Percentiles rank a stretch among this genome's conserved stretches.
These are phyloP conservation scores for Penicillium coprophilum DNA, from an alignment of 495 filamentous ascomycete genomes.

Conservation along the genomic window DNA sequence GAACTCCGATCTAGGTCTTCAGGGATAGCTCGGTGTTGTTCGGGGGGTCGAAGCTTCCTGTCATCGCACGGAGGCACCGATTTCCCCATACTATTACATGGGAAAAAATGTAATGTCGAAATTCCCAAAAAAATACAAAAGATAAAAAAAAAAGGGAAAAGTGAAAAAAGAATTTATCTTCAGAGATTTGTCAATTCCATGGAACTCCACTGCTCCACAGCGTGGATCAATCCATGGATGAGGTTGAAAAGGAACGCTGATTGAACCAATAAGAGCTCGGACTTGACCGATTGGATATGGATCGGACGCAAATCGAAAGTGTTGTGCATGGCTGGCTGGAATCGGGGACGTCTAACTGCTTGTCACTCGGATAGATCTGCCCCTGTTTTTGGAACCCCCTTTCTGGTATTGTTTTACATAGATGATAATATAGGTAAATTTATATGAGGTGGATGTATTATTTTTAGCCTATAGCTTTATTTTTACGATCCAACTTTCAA, in stretches of 20 bases:
- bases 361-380: conserved; percentile 28
- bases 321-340: conserved; percentile 38
- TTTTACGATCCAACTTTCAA: conserved; percentile 7
- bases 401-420: background rate
- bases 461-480: too few relatives aligned
- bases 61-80: conserved; percentile 8
- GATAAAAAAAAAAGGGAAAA: too few relatives aligned
- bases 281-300: conserved; percentile 17
- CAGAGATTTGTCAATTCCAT: conserved; percentile 13
- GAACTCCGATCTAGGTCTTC: conserved; percentile 11
- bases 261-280: conserved; percentile 20
- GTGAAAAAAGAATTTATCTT: too few relatives aligned
- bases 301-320: conserved; percentile 26
- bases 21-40: conserved; percentile 22
- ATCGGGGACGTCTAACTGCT: conserved; percentile 27
- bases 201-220: background rate
- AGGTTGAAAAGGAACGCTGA: conserved; percentile 9
- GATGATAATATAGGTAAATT: background rate
- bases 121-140: too few relatives aligned
- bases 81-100: conserved; percentile 18
- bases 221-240: conserved; percentile 8
- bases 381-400: conserved; percentile 17
- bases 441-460: too few relatives aligned
- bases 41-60: conserved; percentile 20
- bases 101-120: background rate